These are phyloP conservation scores for Yamadazyma spencermartinsiae DNA, from an alignment of 1,139 yeast genomes.

Conservation along the genomic window DNA sequence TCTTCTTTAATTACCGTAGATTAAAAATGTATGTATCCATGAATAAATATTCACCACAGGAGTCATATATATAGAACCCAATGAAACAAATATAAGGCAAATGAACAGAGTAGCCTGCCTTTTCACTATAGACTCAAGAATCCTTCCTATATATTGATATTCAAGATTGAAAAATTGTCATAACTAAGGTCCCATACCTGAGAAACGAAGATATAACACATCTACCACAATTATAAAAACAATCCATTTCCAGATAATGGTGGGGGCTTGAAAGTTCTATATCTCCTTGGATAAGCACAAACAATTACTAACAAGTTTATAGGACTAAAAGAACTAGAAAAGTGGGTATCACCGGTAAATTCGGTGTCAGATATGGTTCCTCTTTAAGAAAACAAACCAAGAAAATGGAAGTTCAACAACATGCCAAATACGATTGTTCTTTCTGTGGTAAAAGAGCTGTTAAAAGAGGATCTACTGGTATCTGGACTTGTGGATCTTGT, in stretches of 20 bases:
- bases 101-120: no score
- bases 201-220: no score
- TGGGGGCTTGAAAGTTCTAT: no score
- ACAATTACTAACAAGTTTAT: constrained; percentile 40
- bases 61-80: neutral
- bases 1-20: constrained; percentile 1
- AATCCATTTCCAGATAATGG: no score
- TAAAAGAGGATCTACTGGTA: constrained; percentile 97
- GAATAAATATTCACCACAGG: neutral
- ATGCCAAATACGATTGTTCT: constrained; percentile 97
- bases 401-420: constrained; percentile 99
- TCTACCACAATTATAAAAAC: no score
- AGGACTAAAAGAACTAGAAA: constrained; percentile 99
- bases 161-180: neutral
- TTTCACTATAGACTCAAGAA: no score
- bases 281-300: neutral
- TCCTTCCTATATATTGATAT: no score
- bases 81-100: constrained; percentile 3
- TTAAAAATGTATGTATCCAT: constrained; percentile 2
- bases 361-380: constrained; percentile 99
- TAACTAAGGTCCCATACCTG: no score
- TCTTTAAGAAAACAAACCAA: constrained; percentile 99
- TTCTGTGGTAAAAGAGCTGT: constrained; percentile 99
- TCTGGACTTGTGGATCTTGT: constrained; percentile 97
- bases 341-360: constrained; percentile 99